Evolutionary conservation across 2,329 filamentous ascomycete species (phyloP).

Genomic region (Sarocladiaceae sp.): DNA sequence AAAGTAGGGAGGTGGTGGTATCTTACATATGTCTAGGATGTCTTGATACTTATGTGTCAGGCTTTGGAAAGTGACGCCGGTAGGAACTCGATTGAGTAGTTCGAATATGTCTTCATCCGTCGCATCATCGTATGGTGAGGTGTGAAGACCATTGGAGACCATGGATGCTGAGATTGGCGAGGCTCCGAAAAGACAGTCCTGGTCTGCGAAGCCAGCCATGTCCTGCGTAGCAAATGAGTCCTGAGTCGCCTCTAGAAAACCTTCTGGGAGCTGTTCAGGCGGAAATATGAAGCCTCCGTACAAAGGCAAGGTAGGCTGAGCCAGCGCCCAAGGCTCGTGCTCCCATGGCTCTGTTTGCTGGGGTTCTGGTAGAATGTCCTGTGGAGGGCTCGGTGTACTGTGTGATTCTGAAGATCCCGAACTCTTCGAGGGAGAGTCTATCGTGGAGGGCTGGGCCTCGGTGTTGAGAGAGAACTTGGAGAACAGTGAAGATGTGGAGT

Average conservation of each 20-base stretch:
- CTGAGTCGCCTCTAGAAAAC: background rate
- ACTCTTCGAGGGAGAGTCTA: background rate
- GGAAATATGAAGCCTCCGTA: slow-evolving; percentile 1
- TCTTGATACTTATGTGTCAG: slow-evolving; percentile 5
- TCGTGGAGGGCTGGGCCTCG: background rate
- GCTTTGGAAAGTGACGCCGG: slow-evolving; percentile 1
- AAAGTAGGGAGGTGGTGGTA: background rate
- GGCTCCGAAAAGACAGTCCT: too few relatives aligned
- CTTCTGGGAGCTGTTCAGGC: background rate
- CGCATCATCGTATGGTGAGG: background rate
- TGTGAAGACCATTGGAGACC: background rate
- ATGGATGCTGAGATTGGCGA: background rate
- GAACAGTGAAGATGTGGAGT: background rate
- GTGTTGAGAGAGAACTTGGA: slow-evolving; percentile 3
- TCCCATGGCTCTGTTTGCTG: background rate
- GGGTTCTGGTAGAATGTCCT: background rate
- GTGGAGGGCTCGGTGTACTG: background rate
- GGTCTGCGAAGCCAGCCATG: background rate
- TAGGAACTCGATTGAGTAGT: background rate
- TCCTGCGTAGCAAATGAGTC: background rate
- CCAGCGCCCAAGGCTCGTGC: background rate
- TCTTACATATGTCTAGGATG: background rate
- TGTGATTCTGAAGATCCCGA: background rate
- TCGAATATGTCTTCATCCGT: background rate
- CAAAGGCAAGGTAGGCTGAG: background rate